These are phyloP conservation scores for Zygosaccharomyces sapae DNA, from an alignment of 1,139 yeast species.

Conservation along the genomic window DNA sequence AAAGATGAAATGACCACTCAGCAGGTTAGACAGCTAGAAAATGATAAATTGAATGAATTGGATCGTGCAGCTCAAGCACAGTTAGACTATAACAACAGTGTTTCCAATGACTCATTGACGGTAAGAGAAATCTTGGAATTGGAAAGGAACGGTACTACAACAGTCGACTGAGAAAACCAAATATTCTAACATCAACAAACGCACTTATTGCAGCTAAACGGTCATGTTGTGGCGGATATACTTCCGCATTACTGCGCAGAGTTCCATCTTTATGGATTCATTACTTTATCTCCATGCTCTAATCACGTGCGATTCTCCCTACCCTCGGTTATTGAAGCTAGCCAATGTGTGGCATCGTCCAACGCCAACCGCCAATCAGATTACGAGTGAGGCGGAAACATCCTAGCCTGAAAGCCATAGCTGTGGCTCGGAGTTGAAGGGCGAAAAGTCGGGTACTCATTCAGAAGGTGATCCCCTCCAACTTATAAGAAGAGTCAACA, in stretches of 20 bases:
- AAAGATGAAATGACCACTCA: conserved; percentile 12
- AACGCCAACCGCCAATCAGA: background rate
- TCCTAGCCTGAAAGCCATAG: conserved; percentile 1
- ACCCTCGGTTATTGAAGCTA: no score
- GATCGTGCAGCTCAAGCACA: conserved; percentile 12
- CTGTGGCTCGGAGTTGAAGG: conserved; percentile 4
- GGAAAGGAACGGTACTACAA: conserved; percentile 9
- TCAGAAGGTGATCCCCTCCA: background rate
- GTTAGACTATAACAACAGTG: conserved; percentile 3
- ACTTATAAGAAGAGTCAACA: conserved; percentile 5
- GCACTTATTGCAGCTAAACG: no score
- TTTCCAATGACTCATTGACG: conserved; percentile 6
- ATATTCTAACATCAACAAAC: no score
- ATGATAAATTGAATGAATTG: conserved; percentile 6
- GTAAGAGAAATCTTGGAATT: conserved; percentile 13
- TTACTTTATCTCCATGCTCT: background rate
- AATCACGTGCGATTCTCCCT: background rate
- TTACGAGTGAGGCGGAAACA: background rate
- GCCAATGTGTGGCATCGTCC: background rate
- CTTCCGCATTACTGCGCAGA: background rate
- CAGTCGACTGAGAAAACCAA: background rate
- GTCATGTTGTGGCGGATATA: background rate
- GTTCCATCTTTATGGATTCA: background rate
- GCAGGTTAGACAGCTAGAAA: conserved; percentile 8
- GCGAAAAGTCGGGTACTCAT: conserved; percentile 5